Evolutionary conservation across 2,329 filamentous ascomycete genomes (phyloP).

Genomic region (Hyphodiscus sp.): DNA sequence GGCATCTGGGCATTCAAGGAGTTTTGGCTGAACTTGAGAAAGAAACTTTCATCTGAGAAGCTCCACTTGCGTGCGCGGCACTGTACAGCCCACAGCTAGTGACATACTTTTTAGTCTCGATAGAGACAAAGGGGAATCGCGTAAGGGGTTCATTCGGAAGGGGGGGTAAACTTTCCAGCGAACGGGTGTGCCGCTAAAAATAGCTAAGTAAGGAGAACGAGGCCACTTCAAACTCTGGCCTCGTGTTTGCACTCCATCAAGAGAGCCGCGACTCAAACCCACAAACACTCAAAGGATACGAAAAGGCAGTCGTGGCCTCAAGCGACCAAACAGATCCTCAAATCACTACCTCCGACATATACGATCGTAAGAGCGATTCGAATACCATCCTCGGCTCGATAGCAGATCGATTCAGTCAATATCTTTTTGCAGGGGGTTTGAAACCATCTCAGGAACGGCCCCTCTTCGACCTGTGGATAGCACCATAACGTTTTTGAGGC

Average conservation of each 20-base stretch:
- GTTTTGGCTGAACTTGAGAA: background rate
- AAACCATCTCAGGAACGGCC: slow-evolving; percentile 18
- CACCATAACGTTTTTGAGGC: slow-evolving; percentile 8
- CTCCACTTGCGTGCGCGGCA: background rate
- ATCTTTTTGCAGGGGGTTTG: slow-evolving; percentile 13
- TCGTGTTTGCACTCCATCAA: background rate
- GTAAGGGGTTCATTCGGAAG: background rate
- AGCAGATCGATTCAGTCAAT: slow-evolving; percentile 10
- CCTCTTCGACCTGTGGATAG: slow-evolving; percentile 15
- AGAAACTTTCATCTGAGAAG: background rate
- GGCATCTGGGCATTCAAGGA: too few relatives aligned
- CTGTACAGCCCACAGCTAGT: background rate
- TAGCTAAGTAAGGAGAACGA: slow-evolving; percentile 2
- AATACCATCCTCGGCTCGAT: slow-evolving; percentile 4
- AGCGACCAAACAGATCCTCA: slow-evolving; percentile 7
- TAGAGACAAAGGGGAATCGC: background rate
- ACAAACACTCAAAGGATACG: slow-evolving; percentile 2
- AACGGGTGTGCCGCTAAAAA: slow-evolving; percentile 3
- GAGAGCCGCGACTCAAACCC: slow-evolving; percentile 1
- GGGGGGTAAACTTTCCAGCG: background rate
- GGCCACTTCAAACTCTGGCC: background rate
- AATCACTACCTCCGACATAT: background rate
- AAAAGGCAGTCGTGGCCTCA: slow-evolving; percentile 11
- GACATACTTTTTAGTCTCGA: background rate
- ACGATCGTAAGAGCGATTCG: slow-evolving; percentile 5